Conservation (phyloP, 345 rosid genomes). For the Clausena lansium region DNA sequence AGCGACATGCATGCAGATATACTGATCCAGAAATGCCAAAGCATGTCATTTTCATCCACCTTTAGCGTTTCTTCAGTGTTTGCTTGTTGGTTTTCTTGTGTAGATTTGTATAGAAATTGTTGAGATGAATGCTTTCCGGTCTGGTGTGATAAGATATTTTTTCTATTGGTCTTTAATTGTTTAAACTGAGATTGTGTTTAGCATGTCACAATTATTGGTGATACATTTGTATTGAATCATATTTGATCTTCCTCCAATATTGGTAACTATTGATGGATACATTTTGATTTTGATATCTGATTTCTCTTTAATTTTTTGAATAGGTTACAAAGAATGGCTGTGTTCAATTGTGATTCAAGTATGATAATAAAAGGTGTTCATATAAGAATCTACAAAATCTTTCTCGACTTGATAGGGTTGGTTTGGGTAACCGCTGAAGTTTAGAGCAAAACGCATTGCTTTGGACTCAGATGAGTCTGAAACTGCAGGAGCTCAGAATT, state of each 20-base stretch:
- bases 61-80: constrained; percentile 20
- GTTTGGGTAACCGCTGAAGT: no score
- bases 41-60: constrained; percentile 8
- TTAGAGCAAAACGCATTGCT: no score
- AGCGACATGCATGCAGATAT: constrained; percentile 10
- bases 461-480: no score
- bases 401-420: no score
- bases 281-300: not conserved
- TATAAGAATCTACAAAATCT: no score
- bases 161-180: not conserved
- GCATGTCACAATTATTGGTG: not conserved
- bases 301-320: not conserved
- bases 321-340: no score
- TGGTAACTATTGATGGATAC: not conserved
- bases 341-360: no score
- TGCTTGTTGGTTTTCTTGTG: constrained; percentile 26
- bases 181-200: constrained; percentile 20
- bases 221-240: constrained; percentile 21
- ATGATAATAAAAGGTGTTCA: no score
- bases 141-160: constrained; percentile 13
- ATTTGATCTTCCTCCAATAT: not conserved
- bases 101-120: constrained; percentile 34
- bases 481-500: no score
- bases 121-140: constrained; percentile 2
- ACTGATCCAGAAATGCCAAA: constrained; percentile 11